Base-by-base conservation (phyloP, 148 eudicot genomes). In the Amaranthus hypochondriacus region DNA sequence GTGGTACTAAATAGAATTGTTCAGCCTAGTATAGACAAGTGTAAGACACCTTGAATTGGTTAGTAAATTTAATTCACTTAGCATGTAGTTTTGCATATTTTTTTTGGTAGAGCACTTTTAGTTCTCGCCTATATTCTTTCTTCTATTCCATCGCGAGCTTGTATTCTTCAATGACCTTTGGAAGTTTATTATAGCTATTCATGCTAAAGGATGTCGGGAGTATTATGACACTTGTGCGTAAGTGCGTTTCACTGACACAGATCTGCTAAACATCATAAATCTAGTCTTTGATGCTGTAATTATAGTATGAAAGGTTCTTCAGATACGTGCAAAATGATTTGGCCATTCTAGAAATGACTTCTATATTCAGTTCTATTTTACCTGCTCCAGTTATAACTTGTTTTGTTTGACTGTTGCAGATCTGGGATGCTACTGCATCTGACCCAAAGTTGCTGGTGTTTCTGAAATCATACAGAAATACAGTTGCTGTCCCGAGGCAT, bases 401-500 rank as follows among this genome's bases (percentile, higher is more conserved):
- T 67, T 48, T 69, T 53, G 59, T 55, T 28, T 62, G 57, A 55
- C 57, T 66, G 4, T 71, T 79, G 77, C 72, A 96, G 99, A 93
- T 96, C 11, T 96, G 97, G 97, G 99, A 96, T 87, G 97, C 97
- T 13, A 92, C 99, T 52, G 74, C 96, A 54, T 72, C 90, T 50
- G 98, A 93, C 62, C 98, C 98, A 8, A 91, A 93, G 83, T 78
- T 93, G 70, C 77, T 93, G 79, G 98, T 93, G 61, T 91, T 74
- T 78, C 85, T 93, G 70, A 93, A 91, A 81, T 90, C 98, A 14
- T 91, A 91, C 74, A 84, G 97, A 15, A 92, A 96, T 76, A 89
- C 97, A 44, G 99, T 96, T 73, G 96, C 94, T 56, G 99, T 96
- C 62, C 99, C 97, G 10, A 85, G 99, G 61, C 99, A 96, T 81